Base-by-base conservation (phyloP, 129 eudicot genomes). In the Escallonia rubra region DNA sequence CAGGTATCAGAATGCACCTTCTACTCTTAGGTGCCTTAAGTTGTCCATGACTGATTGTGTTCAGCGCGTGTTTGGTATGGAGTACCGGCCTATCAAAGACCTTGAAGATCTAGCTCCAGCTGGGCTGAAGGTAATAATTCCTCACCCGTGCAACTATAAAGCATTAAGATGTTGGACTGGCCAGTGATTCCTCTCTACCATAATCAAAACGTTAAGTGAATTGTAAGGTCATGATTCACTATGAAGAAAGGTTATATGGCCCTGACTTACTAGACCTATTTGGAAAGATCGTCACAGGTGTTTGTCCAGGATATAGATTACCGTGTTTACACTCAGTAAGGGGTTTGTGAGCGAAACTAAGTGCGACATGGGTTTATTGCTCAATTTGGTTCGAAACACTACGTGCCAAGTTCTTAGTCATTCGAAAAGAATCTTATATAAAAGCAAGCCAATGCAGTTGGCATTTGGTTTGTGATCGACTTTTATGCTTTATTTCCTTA, bases 41-140 rank as follows among this genome's bases (percentile, higher is more conserved):
- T 58, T 93, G 75, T 89, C 95, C 4, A 89, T 93, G 95, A 93
- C 92, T 14, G 98, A 93, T 77, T 96, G 98, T 57, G 85, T 86
- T 69, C 98, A 93, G 76, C 92, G 83, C 52, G 85, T 93, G 57
- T 89, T 86, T 67, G 98, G 96, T 65, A 89, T 93, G 96, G 98
- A 93, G 75, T 93, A 93, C 62, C 83, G 86, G 63, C 95, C 96
- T 49, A 89, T 93, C 42, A 88, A 86, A 66, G 88, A 80, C 76
- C 90, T 92, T 74, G 85, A 86, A 10, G 90, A 75, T 67, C 88
- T 93, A 54, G 67, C 90, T 45, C 84, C 90, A 56, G 95, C 98
- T 63, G 96, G 96, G 69, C 56, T 93, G 57, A 93, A 93, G 98
- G 98, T 92, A 23, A 23, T 23, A 23, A 61, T 10, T 61, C 4